Evolutionary conservation across 495 filamentous ascomycete species (phyloP), one percentile per base, ranked within the genome.

Genomic region (Podospora anserina): DNA sequence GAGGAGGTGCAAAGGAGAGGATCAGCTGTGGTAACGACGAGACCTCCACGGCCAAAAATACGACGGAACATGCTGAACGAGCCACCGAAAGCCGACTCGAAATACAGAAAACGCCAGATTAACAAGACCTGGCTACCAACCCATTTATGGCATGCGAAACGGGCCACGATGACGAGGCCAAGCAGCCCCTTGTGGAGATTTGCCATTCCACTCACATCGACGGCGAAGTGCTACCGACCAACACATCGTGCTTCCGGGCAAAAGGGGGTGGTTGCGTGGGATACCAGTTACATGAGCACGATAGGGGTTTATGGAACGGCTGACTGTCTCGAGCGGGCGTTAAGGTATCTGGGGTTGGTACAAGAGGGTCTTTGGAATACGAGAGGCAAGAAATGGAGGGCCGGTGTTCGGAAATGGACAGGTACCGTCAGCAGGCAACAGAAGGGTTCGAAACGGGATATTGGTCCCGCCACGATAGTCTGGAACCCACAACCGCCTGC

Each of bases 71-170:
- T 80, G 55, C 81, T 96, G 7, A 89, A 90, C 34, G 81, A 84
- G 4, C 90, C 92, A 2, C 84, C 86, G 0, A 85, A 85, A 59
- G 82, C 89, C 2, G 84, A 87, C 23, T 84, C 88, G 15, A 93
- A 90, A 69, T 97, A 89, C 72, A 87, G 88, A 68, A 97, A 93
- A 80, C 88, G 95, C 1, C 95, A 99, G 77, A 77, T 87, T 39
- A 85, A 90, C 76, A 99, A 99, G 82, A 90, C 89, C 0, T 98
- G 95, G 95, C 84, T 99, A 3, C 96, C 95, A 2, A 97, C 95
- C 19, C 95, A 99, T 74, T 77, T 97, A 64, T 99, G 88, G 82
- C 95, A 97, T 81, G 90, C 94, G 18, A 98, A 99, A 74, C 83
- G 95, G 58, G 94, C 95, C 5, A 88, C 84, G 65, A 96, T 99